A percentile compares a stretch with the other conserved stretches of the same genome.
phyloP scores from a whole-genome alignment of 139 green algal genomes.

The Desmodesmus armatus region DNA sequence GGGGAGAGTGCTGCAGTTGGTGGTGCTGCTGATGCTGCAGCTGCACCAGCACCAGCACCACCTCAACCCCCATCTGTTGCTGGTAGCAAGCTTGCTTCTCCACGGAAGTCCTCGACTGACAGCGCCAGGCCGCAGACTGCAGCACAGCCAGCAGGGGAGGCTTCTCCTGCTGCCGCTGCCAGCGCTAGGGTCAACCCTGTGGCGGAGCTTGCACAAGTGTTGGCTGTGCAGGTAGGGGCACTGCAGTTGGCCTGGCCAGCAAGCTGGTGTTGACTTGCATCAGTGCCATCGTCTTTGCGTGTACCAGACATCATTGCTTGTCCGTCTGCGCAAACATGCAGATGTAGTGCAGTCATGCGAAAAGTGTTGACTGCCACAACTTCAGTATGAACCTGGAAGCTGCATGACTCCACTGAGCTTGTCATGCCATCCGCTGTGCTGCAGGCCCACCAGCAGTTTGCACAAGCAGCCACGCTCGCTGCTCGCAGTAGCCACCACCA shows the following conservation, averaged over 20 bases:
- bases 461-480: slow-evolving; percentile 48
- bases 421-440: too few species aligned
- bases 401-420: too few species aligned
- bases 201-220: not conserved
- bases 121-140: not conserved
- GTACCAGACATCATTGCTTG: too few species aligned
- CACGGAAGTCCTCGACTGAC: too few species aligned
- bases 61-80: not conserved
- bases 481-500: slow-evolving; percentile 34
- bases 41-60: not conserved
- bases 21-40: not conserved
- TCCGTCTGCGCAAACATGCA: too few species aligned
- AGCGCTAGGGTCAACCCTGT: not conserved
- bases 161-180: not conserved
- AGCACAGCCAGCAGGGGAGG: not conserved
- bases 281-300: too few species aligned
- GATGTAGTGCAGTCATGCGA: too few species aligned
- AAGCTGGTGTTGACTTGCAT: too few species aligned
- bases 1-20: not conserved
- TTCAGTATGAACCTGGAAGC: too few species aligned
- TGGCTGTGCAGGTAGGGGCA: too few species aligned
- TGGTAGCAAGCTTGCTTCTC: not conserved
- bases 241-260: too few species aligned
- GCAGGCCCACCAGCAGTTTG: slow-evolving; percentile 53
- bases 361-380: too few species aligned